These are phyloP conservation scores for Dorcoceras hygrometricum DNA, from an alignment of 257 asterid genomes.

Conservation along the genomic window DNA sequence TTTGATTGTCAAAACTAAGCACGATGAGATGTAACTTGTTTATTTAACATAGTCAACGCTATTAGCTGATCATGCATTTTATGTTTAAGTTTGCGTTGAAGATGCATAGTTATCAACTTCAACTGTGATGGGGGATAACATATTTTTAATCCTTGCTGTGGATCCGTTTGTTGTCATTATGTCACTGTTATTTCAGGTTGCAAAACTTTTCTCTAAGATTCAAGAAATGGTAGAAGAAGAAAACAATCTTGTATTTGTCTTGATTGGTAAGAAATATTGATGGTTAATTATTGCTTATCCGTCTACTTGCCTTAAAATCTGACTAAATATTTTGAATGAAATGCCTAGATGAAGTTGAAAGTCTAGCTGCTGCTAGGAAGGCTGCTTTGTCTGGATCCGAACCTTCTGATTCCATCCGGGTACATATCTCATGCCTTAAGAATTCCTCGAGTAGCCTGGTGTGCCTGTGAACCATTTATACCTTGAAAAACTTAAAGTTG, in stretches of 20 bases:
- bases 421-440: slow-evolving; percentile 31
- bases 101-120: neutral
- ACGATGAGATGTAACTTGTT: neutral
- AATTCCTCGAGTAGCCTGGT: slow-evolving; percentile 21
- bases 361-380: slow-evolving; percentile 99
- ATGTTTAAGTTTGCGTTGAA: neutral
- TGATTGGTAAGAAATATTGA: slow-evolving; percentile 75
- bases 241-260: slow-evolving; percentile 80
- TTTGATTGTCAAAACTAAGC: neutral
- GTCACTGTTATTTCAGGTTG: slow-evolving; percentile 56
- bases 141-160: neutral
- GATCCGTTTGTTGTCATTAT: slow-evolving; percentile 6
- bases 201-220: slow-evolving; percentile 87
- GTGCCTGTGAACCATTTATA: slow-evolving; percentile 16
- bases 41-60: slow-evolving; percentile 1
- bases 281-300: slow-evolving; percentile 14
- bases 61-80: neutral
- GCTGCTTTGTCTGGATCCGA: slow-evolving; percentile 98
- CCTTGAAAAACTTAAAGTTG: slow-evolving; percentile 27
- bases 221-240: slow-evolving; percentile 99
- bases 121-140: neutral
- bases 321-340: slow-evolving; percentile 20
- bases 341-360: slow-evolving; percentile 90
- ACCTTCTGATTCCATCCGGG: slow-evolving; percentile 99
- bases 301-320: slow-evolving; percentile 15